A percentile compares a stretch with the other conserved stretches of the same genome.
These are phyloP conservation scores for Ganoderma leucocontextum DNA, from an alignment of 1,284 basidiomycete genomes.

Conservation along the genomic window DNA sequence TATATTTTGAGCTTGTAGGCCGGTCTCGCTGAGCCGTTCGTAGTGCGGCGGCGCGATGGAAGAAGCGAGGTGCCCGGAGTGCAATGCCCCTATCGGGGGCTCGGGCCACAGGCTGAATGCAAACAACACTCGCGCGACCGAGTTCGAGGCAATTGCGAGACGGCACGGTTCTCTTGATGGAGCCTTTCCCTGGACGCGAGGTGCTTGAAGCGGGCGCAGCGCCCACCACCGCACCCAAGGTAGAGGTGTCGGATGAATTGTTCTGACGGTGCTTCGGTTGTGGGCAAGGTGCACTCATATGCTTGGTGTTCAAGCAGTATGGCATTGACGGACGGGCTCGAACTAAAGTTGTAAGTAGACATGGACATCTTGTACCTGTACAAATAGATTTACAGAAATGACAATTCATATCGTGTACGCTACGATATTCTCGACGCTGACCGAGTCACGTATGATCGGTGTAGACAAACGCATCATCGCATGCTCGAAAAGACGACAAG, in stretches of 20 bases:
- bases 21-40: neutral
- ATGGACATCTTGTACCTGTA: too few species aligned
- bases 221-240: too few species aligned
- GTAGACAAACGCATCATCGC: too few species aligned
- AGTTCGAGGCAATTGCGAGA: conserved; percentile 49
- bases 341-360: too few species aligned
- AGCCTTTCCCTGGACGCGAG: conserved; percentile 13
- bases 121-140: conserved; percentile 53
- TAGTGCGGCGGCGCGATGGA: conserved; percentile 67
- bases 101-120: conserved; percentile 46
- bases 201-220: neutral
- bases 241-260: neutral
- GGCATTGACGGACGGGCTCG: too few species aligned
- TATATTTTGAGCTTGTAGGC: neutral
- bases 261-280: neutral
- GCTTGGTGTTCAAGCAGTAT: neutral
- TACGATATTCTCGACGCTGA: too few species aligned
- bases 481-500: too few species aligned
- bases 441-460: too few species aligned
- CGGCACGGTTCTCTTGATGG: conserved; percentile 16
- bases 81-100: conserved; percentile 61
- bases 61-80: conserved; percentile 59
- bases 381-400: too few species aligned
- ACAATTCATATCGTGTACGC: too few species aligned
- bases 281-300: neutral